Evolutionary conservation across 441 rosid genomes (phyloP), one percentile per base, ranked within the genome.

Genomic region (Sinapis alba): DNA sequence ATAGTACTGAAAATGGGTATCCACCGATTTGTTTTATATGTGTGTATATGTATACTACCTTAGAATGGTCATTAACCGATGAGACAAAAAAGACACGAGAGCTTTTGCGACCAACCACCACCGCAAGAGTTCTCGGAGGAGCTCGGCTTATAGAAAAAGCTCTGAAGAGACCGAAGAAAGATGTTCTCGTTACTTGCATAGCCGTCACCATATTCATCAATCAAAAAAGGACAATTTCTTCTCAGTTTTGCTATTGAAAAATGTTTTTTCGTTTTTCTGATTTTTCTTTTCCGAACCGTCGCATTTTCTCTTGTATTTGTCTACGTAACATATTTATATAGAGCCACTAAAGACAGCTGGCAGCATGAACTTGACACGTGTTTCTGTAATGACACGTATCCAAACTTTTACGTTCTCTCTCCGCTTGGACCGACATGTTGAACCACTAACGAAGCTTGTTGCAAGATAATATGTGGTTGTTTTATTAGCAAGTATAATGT

Each of bases 21-120:
- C 2, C 53, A 23, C 24, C 4, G 11, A 34, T 62, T 0, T 50
- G 7, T 19, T 50, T 19, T 10, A 9, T 8, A 20, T 51, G 53
- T 1, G 7, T 43, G 18, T 24, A 18, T 2, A 51, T 8, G 0
- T 5, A 34, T 43, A 18, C 23, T 47, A 79, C 82, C 79, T 69
- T 26, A 19, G 80, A 65, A 30, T 76, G 70, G 16, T 81, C 80
- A 73, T 80, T 80, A 73, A 90, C 84, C 24, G 91, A 85, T n/a
- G 88, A 77, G 38, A 88, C 66, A 72, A 89, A 89, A 79, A 79
- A 84, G 72, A 90, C 85, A 15, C 91, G 79, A 20, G 91, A 82
- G 71, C 79, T 76, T 72, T 78, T 86, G 57, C 45, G 72, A 43
- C 73, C 59, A 61, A 80, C 11, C 11, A 80, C 75, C 30, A 56